Conservation (phyloP, 768 basidiomycete species). For the Phaeotremella skinneri region DNA sequence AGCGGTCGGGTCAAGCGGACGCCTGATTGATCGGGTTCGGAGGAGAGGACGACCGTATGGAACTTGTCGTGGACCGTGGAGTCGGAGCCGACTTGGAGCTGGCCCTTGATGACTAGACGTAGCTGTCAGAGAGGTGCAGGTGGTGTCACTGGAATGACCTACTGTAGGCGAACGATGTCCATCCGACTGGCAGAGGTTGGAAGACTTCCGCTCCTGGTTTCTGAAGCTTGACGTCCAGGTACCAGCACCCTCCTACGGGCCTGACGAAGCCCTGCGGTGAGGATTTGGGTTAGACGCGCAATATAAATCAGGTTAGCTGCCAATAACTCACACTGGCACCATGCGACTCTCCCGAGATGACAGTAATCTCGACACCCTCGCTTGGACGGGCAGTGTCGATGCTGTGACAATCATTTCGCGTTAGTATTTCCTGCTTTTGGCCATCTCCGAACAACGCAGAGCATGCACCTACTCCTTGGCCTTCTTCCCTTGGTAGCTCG, state of each 20-base stretch:
- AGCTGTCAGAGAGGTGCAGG: background rate
- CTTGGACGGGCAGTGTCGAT: conserved; percentile 54
- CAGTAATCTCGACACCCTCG: conserved; percentile 62
- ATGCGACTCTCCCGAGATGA: conserved; percentile 86
- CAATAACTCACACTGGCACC: conserved; percentile 55
- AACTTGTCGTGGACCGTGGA: conserved; percentile 58
- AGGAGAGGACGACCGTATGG: conserved; percentile 81
- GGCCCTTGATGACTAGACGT: conserved; percentile 63
- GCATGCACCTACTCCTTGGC: conserved; percentile 41
- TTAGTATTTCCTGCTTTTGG: background rate
- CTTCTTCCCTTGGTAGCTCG: conserved; percentile 49
- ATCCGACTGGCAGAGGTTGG: conserved; percentile 77
- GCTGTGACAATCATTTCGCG: conserved; percentile 52
- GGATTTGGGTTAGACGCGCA: background rate
- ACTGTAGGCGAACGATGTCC: conserved; percentile 89
- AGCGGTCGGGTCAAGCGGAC: conserved; percentile 58
- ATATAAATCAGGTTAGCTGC: background rate
- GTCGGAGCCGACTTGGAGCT: conserved; percentile 61
- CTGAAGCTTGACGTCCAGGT: conserved; percentile 72
- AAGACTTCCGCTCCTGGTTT: conserved; percentile 64
- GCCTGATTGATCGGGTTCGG: conserved; percentile 62
- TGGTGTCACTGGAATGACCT: conserved; percentile 36
- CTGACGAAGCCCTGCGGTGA: conserved; percentile 67
- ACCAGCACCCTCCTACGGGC: conserved; percentile 92
- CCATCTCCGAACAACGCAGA: conserved; percentile 28